These are phyloP conservation scores for Boletus coccyginus DNA, from an alignment of 768 basidiomycete genomes.

Conservation along the genomic window DNA sequence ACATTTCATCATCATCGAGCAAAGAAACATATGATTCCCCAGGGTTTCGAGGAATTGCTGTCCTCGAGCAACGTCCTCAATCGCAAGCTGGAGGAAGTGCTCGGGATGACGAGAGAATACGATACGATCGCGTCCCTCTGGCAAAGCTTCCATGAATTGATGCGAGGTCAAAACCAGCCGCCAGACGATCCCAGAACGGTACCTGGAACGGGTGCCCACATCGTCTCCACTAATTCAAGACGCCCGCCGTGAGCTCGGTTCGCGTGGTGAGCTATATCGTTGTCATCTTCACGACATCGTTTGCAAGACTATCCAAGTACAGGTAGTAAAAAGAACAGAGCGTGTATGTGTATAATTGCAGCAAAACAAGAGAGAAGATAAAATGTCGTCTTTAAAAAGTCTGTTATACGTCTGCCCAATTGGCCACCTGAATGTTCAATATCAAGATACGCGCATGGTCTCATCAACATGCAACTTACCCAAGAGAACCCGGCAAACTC, in stretches of 20 bases:
- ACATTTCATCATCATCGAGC: background rate
- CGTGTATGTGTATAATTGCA: constrained; percentile 33
- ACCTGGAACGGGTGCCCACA: constrained; percentile 73
- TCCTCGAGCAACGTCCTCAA: constrained; percentile 84
- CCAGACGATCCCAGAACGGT: constrained; percentile 33
- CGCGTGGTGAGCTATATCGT: constrained; percentile 18
- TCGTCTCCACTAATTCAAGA: constrained; percentile 38
- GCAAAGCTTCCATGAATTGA: constrained; percentile 76
- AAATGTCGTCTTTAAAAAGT: constrained; percentile 24
- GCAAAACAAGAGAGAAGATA: constrained; percentile 30
- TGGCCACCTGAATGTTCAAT: constrained; percentile 32
- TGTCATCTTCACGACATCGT: constrained; percentile 18
- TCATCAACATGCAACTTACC: constrained; percentile 41
- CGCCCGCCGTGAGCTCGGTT: constrained; percentile 22
- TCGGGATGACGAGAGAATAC: constrained; percentile 91
- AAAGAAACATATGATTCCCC: background rate
- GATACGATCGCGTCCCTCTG: constrained; percentile 84
- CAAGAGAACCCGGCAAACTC: constrained; percentile 98
- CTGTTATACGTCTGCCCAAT: constrained; percentile 56
- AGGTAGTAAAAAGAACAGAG: constrained; percentile 27
- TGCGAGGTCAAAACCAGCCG: constrained; percentile 49
- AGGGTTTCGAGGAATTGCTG: constrained; percentile 89
- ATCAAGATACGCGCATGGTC: background rate
- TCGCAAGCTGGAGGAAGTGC: constrained; percentile 88
- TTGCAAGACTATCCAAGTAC: constrained; percentile 40